Evolutionary conservation across 306 rosid genomes (phyloP).

Genomic region (Vicia faba): DNA sequence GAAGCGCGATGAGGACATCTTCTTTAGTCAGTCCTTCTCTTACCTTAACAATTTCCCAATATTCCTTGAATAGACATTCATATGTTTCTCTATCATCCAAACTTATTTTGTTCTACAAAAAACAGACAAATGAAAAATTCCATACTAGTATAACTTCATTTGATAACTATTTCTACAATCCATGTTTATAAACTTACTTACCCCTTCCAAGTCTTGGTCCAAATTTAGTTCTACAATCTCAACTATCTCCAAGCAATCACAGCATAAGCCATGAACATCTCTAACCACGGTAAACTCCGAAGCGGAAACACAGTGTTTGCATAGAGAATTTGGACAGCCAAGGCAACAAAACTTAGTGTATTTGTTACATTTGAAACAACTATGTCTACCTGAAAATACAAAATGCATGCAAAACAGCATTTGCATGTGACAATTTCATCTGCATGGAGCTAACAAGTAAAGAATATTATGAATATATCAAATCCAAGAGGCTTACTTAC

Average conservation of each 20-base stretch:
- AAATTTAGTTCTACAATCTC: slow-evolving; percentile 52
- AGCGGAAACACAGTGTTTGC: slow-evolving; percentile 46
- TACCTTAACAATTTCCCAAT: slow-evolving; percentile 66
- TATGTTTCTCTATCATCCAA: slow-evolving; percentile 58
- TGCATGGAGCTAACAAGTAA: slow-evolving; percentile 6
- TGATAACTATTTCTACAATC: no score
- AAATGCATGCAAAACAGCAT: neutral
- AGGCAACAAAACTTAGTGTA: slow-evolving; percentile 53
- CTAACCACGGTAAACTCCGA: slow-evolving; percentile 42
- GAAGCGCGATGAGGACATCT: slow-evolving; percentile 36
- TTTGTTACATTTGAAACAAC: slow-evolving; percentile 50
- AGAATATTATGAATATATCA: neutral
- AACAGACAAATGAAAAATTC: slow-evolving; percentile 7
- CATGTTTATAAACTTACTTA: slow-evolving; percentile 41
- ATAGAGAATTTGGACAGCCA: slow-evolving; percentile 63
- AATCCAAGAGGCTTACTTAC: slow-evolving; percentile 47
- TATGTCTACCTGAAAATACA: slow-evolving; percentile 59
- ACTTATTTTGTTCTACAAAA: slow-evolving; percentile 54
- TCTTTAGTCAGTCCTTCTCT: slow-evolving; percentile 54
- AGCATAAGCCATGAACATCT: slow-evolving; percentile 58
- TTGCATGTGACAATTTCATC: neutral
- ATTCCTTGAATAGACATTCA: slow-evolving; percentile 77
- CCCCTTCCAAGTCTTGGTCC: slow-evolving; percentile 61
- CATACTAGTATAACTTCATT: no score
- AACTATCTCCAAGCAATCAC: slow-evolving; percentile 53